Base-by-base conservation (phyloP, 2,329 filamentous ascomycete genomes). In the Diaporthe destruens region DNA sequence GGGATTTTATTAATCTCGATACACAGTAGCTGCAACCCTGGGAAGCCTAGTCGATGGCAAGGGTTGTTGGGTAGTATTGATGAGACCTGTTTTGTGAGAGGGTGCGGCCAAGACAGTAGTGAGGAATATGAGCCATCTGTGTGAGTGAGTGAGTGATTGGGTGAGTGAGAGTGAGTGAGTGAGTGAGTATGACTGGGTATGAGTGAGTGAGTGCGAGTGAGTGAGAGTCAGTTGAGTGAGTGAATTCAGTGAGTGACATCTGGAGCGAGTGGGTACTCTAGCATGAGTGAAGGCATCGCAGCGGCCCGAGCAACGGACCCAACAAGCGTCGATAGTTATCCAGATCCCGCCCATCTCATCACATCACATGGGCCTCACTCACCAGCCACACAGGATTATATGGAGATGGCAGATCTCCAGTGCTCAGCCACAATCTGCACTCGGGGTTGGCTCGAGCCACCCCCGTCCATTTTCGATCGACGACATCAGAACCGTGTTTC, bases 401-500 rank as follows among this genome's bases (percentile, higher is more conserved):
- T 63, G 59, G 59, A 34, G 42, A 42, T 42, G 39, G 39, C 39
- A 42, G 39, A 63, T 63, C 59, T 5, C 29, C 2, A 29, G 29
- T 29, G 29, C 29, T 29, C 59, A 63, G 59, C 59, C 59, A 66
- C 61, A 66, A 25, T 42, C 11, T 16, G 16, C 42, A 29, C 29
- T 29, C 14, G 42, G 42, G 29, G 29, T 29, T 65, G 61, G 61
- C 61, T 66, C 61, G 61, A 66, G 61, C 61, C 61, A 66, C 61
- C 61, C 61, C 36, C 25, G 61, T 18, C 11, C 32, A 53, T 66
- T 66, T 44, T 51, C 32, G 32, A 53, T 51, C 32, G 32, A 53
- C 61, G 61, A 66, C 61, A 53, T 39, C 14, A 63, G 32, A 53
- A 66, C 23, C 44, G 61, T 66, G 61, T 66, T 47, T 66, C 61